Evolutionary conservation across 1,284 basidiomycete species (phyloP).

Genomic region (Cryptococcus jaspeensis): DNA sequence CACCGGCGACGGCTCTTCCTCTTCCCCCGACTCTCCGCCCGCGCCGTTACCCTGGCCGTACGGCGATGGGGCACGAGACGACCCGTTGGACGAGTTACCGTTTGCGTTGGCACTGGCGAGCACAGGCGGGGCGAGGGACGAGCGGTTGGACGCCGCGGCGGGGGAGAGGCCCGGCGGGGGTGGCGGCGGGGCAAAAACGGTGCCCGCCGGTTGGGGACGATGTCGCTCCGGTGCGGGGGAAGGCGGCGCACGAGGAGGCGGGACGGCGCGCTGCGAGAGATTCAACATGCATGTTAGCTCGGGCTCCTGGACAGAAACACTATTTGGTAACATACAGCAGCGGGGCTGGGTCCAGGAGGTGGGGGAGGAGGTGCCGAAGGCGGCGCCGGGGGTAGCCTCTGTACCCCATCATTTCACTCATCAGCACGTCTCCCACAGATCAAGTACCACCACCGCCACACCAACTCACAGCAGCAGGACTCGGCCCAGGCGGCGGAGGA

Average conservation of each 20-base stretch:
- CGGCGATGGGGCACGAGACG: not conserved
- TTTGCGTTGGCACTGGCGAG: conserved; percentile 4
- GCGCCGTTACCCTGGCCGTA: conserved; percentile 17
- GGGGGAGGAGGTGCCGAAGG: conserved; percentile 11
- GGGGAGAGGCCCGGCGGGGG: conserved; percentile 30
- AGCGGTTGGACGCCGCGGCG: conserved; percentile 12
- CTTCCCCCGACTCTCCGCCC: conserved; percentile 5
- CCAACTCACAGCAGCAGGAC: conserved; percentile 26
- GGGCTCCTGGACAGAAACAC: conserved; percentile 8
- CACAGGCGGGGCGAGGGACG: conserved; percentile 32
- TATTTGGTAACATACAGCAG: too few relatives aligned
- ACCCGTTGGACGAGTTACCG: conserved; percentile 13
- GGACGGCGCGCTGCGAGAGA: conserved; percentile 14
- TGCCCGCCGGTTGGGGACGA: conserved; percentile 26
- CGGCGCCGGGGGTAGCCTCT: conserved; percentile 10
- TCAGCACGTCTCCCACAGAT: too few relatives aligned
- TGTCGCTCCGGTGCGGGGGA: conserved; percentile 19
- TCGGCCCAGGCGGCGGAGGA: conserved; percentile 28
- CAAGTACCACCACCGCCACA: too few relatives aligned
- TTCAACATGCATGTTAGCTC: not conserved
- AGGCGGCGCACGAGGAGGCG: conserved; percentile 19
- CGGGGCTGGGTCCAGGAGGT: conserved; percentile 20
- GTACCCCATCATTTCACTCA: too few relatives aligned
- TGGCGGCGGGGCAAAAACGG: conserved; percentile 32
- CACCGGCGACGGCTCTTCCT: conserved; percentile 44